Evolutionary conservation across 2,329 filamentous ascomycete genomes (phyloP).

Genomic region (Didymella segeticola): DNA sequence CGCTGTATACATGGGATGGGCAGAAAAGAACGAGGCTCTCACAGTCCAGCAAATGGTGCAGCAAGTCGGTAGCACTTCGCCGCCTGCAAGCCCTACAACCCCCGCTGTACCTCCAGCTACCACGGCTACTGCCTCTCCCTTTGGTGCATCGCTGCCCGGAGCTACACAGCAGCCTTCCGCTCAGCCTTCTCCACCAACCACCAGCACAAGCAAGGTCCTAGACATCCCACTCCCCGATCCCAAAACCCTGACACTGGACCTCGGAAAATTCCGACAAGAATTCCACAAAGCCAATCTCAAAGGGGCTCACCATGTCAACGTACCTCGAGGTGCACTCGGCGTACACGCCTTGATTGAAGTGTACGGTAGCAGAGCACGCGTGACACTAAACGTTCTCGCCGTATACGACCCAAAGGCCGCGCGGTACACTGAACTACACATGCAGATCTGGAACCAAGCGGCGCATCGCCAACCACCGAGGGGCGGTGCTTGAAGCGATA

Average conservation of each 20-base stretch:
- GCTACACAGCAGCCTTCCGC: slow-evolving; percentile 24
- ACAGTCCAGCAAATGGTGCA: slow-evolving; percentile 22
- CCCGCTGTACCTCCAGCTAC: slow-evolving; percentile 9
- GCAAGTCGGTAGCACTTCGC: slow-evolving; percentile 16
- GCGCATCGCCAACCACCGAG: slow-evolving; percentile 49
- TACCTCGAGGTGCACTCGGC: slow-evolving; percentile 54
- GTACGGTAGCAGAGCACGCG: slow-evolving; percentile 49
- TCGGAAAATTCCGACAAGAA: slow-evolving; percentile 34
- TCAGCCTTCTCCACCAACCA: slow-evolving; percentile 11
- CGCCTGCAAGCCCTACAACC: slow-evolving; percentile 6
- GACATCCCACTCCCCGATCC: slow-evolving; percentile 35
- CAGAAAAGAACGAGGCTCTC: slow-evolving; percentile 21
- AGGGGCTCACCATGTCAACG: slow-evolving; percentile 16
- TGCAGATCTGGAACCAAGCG: slow-evolving; percentile 29
- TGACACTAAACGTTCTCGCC: slow-evolving; percentile 54
- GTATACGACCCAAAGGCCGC: slow-evolving; percentile 54
- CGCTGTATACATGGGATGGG: slow-evolving; percentile 35
- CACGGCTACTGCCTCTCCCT: slow-evolving; percentile 11
- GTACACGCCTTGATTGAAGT: slow-evolving; percentile 57
- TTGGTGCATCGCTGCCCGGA: slow-evolving; percentile 20
- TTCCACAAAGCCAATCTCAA: slow-evolving; percentile 29
- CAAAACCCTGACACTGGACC: slow-evolving; percentile 35
- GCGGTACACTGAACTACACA: slow-evolving; percentile 45
- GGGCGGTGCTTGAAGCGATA: slow-evolving; percentile 30
- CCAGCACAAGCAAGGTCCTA: slow-evolving; percentile 27